phyloP scores from a whole-genome alignment of 2,329 filamentous ascomycete species.

The Neonectria ditissima region DNA sequence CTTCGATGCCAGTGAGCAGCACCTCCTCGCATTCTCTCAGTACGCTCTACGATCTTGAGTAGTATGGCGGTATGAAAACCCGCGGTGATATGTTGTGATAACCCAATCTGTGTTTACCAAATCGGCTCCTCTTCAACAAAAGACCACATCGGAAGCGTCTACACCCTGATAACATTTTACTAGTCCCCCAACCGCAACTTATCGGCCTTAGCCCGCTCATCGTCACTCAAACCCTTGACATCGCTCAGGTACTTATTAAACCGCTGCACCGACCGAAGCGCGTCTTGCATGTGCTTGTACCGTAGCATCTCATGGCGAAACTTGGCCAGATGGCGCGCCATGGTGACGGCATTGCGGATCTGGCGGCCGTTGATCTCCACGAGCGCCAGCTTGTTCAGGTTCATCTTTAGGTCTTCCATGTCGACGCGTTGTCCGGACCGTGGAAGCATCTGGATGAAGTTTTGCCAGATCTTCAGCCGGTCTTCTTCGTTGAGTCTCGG shows the following conservation, averaged over 20 bases:
- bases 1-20: too few relatives aligned
- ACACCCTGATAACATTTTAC: too few relatives aligned
- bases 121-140: too few relatives aligned
- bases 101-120: too few relatives aligned
- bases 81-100: too few relatives aligned
- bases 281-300: slow-evolving; percentile 27
- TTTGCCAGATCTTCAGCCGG: slow-evolving; percentile 43
- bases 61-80: too few relatives aligned
- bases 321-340: slow-evolving; percentile 31
- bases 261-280: slow-evolving; percentile 19
- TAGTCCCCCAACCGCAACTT: slow-evolving; percentile 22
- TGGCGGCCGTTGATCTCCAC: slow-evolving; percentile 45
- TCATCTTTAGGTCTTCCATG: slow-evolving; percentile 21
- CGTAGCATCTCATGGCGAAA: slow-evolving; percentile 18
- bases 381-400: slow-evolving; percentile 22
- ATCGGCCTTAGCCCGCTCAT: slow-evolving; percentile 17
- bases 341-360: slow-evolving; percentile 46
- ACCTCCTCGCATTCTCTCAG: too few relatives aligned
- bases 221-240: slow-evolving; percentile 27
- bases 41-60: too few relatives aligned
- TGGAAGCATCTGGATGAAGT: slow-evolving; percentile 41
- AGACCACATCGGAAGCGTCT: too few relatives aligned
- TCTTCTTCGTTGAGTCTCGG: slow-evolving; percentile 37
- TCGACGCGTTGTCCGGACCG: slow-evolving; percentile 37
- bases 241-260: slow-evolving; percentile 25